Conservation (phyloP, 2,329 filamentous ascomycete species). For the Diaporthe vaccinii region DNA sequence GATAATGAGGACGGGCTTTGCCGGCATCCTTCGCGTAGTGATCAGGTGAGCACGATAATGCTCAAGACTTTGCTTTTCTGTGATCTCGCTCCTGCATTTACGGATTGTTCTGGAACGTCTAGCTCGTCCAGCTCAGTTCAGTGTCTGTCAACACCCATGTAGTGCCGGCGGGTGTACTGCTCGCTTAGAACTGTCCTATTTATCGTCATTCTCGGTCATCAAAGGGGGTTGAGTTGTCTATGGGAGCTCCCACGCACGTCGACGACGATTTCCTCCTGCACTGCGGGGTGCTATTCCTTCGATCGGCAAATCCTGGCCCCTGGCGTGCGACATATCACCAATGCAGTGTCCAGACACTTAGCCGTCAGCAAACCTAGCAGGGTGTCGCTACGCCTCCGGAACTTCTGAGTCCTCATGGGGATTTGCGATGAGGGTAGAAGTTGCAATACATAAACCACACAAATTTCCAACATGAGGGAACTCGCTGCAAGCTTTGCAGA, state of each 20-base stretch:
- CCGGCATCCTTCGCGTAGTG: background rate
- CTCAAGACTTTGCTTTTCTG: background rate
- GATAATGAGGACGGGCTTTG: slow-evolving; percentile 51
- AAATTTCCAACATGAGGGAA: background rate
- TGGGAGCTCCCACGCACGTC: background rate
- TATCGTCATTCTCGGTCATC: background rate
- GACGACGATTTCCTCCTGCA: background rate
- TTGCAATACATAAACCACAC: background rate
- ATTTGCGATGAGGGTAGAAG: background rate
- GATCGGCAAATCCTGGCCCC: background rate
- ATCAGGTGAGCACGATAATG: background rate
- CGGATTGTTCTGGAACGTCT: no score
- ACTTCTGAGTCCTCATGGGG: background rate
- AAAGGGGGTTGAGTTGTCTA: background rate
- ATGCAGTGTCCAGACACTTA: background rate
- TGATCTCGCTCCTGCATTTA: background rate
- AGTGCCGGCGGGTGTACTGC: background rate
- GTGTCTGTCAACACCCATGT: no score
- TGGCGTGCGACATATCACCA: background rate
- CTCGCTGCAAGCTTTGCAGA: background rate
- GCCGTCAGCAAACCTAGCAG: background rate
- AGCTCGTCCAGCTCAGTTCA: background rate
- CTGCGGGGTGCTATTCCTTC: slow-evolving; percentile 17
- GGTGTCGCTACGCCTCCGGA: no score
- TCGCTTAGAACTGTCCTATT: background rate